These are phyloP conservation scores for Kluyveromyces dobzhanskii DNA, from an alignment of 805 yeast genomes.

Conservation along the genomic window DNA sequence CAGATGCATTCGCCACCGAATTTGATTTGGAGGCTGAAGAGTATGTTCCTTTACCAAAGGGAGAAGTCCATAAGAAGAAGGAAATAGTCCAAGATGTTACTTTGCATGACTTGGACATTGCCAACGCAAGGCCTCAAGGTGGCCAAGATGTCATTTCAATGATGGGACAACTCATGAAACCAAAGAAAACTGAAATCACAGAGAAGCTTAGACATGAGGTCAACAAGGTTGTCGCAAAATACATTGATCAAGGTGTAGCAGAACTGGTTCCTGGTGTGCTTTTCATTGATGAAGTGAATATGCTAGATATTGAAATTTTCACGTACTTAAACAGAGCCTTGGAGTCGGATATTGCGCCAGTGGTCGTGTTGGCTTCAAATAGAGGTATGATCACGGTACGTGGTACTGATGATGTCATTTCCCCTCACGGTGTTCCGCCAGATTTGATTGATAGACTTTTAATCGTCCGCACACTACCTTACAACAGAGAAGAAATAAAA, in stretches of 20 bases:
- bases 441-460: slow-evolving; percentile 87
- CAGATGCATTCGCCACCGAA: slow-evolving; percentile 98
- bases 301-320: slow-evolving; percentile 96
- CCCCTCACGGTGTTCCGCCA: slow-evolving; percentile 96
- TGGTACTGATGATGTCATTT: slow-evolving; percentile 76
- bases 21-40: slow-evolving; percentile 98
- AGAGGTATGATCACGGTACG: slow-evolving; percentile 87
- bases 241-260: slow-evolving; percentile 97
- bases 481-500: slow-evolving; percentile 71
- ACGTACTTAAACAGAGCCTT: slow-evolving; percentile 90
- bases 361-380: slow-evolving; percentile 92
- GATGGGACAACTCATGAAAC: slow-evolving; percentile 96
- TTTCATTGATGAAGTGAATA: slow-evolving; percentile 96
- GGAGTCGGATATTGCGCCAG: slow-evolving; percentile 86
- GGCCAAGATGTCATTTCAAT: slow-evolving; percentile 93
- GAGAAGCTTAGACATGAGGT: slow-evolving; percentile 92
- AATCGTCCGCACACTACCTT: slow-evolving; percentile 89
- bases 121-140: slow-evolving; percentile 93
- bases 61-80: slow-evolving; percentile 96
- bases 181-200: slow-evolving; percentile 93
- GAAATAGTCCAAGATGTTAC: slow-evolving; percentile 97
- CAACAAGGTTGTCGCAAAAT: slow-evolving; percentile 89
- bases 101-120: slow-evolving; percentile 90
- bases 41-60: slow-evolving; percentile 96
- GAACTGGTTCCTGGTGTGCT: slow-evolving; percentile 96